Percentiles rank a stretch among this genome's conserved stretches.
phyloP scores from a whole-genome alignment of 2,329 filamentous ascomycete species.

The Alternaria triticina region DNA sequence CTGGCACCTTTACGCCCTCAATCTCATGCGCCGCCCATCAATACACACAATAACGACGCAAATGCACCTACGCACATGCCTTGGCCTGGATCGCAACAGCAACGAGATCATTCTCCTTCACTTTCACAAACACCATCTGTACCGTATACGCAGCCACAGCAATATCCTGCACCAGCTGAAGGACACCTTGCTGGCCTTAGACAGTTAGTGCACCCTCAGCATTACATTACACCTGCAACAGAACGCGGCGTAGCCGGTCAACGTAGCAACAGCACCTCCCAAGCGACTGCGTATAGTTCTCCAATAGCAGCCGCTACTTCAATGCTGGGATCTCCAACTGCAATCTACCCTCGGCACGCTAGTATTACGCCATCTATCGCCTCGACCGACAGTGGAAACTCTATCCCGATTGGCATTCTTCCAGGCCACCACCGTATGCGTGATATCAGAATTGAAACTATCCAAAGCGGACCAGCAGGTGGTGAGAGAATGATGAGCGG shows the following conservation, averaged over 20 bases:
- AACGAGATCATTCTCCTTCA: not conserved
- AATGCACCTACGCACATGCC: constrained; percentile 1
- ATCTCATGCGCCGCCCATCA: not conserved
- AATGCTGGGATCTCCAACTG: not conserved
- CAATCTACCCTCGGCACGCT: constrained; percentile 7
- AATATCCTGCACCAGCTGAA: not conserved
- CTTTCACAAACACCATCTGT: not conserved
- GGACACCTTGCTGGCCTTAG: not conserved
- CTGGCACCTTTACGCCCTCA: constrained; percentile 17
- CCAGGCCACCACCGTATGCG: too few relatives aligned
- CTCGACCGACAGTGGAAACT: constrained; percentile 25
- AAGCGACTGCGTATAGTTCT: not conserved
- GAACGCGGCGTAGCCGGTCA: not conserved
- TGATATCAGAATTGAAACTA: constrained; percentile 27
- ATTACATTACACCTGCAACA: not conserved
- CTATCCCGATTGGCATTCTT: constrained; percentile 20
- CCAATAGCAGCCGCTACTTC: not conserved
- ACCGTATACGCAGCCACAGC: constrained; percentile 1
- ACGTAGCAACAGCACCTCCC: not conserved
- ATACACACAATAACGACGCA: not conserved
- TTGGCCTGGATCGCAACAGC: constrained; percentile 12
- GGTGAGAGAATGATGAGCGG: constrained; percentile 41
- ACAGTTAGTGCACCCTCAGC: not conserved
- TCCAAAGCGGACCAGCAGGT: constrained; percentile 20
- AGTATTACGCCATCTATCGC: constrained; percentile 19